Evolutionary conservation across 2,329 filamentous ascomycete genomes (phyloP).

Genomic region (Chrysosporium keratinophilum): DNA sequence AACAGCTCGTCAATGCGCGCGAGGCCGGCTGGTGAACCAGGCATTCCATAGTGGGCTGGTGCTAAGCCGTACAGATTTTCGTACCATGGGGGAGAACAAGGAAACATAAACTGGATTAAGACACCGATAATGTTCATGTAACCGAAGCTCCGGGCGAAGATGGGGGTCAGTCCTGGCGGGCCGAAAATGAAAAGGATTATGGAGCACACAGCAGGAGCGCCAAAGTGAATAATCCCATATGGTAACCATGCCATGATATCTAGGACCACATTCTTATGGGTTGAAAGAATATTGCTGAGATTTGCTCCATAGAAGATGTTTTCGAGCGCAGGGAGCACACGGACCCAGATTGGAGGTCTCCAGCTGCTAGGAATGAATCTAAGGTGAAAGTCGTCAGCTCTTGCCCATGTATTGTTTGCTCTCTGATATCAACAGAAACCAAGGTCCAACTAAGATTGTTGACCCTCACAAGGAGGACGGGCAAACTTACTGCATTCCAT

Average conservation of each 20-base stretch:
- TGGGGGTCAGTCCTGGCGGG: constrained; percentile 71
- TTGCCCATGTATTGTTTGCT: neutral
- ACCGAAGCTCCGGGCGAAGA: constrained; percentile 78
- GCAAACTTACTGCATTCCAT: constrained; percentile 70
- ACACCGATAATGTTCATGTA: constrained; percentile 88
- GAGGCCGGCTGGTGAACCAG: constrained; percentile 78
- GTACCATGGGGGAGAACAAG: constrained; percentile 94
- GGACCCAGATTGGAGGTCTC: constrained; percentile 89
- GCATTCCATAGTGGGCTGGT: constrained; percentile 85
- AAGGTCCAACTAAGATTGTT: neutral
- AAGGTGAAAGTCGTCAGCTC: constrained; percentile 6
- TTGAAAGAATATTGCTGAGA: constrained; percentile 87
- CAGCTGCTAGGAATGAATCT: constrained; percentile 86
- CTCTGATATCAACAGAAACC: neutral
- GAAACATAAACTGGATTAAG: constrained; percentile 77
- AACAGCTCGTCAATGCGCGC: constrained; percentile 83
- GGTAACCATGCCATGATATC: constrained; percentile 88
- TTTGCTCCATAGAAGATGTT: constrained; percentile 96
- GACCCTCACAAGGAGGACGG: neutral
- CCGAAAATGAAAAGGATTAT: constrained; percentile 76
- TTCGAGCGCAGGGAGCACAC: constrained; percentile 84
- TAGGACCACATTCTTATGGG: constrained; percentile 70
- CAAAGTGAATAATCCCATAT: constrained; percentile 86
- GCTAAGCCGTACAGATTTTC: constrained; percentile 85
- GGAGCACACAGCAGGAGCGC: constrained; percentile 69